A percentile compares a stretch with the other conserved stretches of the same genome.
Evolutionary conservation across 371 early-diverging fungal genomes (phyloP).

Genomic region (Dichotomocladium elegans): DNA sequence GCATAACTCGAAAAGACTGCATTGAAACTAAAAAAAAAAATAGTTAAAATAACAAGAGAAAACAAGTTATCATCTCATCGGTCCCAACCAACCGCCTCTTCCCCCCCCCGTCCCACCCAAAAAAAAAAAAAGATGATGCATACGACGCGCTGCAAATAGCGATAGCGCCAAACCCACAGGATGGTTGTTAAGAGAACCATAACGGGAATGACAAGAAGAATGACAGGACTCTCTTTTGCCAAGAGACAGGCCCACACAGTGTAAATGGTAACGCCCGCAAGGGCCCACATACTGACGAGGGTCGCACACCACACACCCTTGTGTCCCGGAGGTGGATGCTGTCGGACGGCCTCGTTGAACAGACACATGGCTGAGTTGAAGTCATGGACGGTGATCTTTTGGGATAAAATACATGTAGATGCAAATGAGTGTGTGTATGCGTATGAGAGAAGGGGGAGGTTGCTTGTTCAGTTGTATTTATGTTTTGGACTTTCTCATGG

Average conservation of each 20-base stretch:
- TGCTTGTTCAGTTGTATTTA: neutral
- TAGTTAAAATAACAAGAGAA: neutral
- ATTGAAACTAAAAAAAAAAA: conserved; percentile 31
- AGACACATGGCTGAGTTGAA: conserved; percentile 21
- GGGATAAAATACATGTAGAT: too few relatives aligned
- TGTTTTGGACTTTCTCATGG: neutral
- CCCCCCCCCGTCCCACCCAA: too few relatives aligned
- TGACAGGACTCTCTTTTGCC: neutral
- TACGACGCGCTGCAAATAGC: conserved; percentile 21
- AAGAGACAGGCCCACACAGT: conserved; percentile 14
- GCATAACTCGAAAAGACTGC: conserved; percentile 25
- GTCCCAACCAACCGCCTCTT: too few relatives aligned
- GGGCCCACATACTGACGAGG: conserved; percentile 21
- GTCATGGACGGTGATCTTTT: conserved; percentile 28
- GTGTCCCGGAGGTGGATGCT: conserved; percentile 27
- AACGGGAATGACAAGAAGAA: conserved; percentile 15
- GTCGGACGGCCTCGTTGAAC: conserved; percentile 21
- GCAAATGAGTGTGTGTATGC: too few relatives aligned
- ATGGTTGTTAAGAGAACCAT: conserved; percentile 19
- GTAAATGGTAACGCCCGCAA: conserved; percentile 16
- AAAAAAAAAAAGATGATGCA: neutral
- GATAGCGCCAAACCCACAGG: conserved; percentile 26
- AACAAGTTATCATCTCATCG: too few relatives aligned
- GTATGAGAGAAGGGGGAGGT: too few relatives aligned
- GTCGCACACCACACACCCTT: conserved; percentile 18